Percentiles rank a stretch among this genome's conserved stretches.
Conservation (phyloP, 2,329 filamentous ascomycete genomes). For the Ophiognomonia clavigignenti-juglandacearum region DNA sequence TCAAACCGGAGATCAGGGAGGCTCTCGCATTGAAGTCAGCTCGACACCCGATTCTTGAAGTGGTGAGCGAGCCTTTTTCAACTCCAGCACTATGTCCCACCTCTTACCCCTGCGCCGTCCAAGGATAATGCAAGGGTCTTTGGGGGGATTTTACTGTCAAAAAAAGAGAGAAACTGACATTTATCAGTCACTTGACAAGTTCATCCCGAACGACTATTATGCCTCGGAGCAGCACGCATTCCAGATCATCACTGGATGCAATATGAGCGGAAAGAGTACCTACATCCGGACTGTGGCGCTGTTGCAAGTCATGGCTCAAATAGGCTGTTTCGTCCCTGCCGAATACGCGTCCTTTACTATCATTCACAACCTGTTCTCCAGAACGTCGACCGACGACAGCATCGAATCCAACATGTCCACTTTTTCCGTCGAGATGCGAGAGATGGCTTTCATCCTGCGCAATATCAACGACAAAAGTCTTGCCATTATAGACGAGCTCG, state of each 20-base stretch:
- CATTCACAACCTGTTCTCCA: constrained; percentile 77
- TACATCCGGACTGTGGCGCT: constrained; percentile 85
- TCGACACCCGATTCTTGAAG: constrained; percentile 66
- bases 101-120: no score
- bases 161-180: no score
- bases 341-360: constrained; percentile 78
- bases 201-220: constrained; percentile 87
- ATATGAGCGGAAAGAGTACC: constrained; percentile 97
- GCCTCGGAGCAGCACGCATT: constrained; percentile 76
- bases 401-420: constrained; percentile 90
- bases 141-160: no score
- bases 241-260: constrained; percentile 91
- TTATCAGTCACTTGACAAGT: constrained; percentile 48
- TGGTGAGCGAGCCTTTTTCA: no score
- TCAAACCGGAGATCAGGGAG: constrained; percentile 57
- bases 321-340: constrained; percentile 86
- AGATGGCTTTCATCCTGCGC: constrained; percentile 86
- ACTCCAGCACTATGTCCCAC: no score
- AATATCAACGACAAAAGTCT: constrained; percentile 76
- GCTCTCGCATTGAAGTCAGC: constrained; percentile 62
- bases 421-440: constrained; percentile 91
- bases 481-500: constrained; percentile 86
- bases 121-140: no score
- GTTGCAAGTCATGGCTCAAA: constrained; percentile 87
- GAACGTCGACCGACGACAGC: constrained; percentile 80